Conservation (phyloP, 2,329 filamentous ascomycete species). For the Bipolaris gigantea region DNA sequence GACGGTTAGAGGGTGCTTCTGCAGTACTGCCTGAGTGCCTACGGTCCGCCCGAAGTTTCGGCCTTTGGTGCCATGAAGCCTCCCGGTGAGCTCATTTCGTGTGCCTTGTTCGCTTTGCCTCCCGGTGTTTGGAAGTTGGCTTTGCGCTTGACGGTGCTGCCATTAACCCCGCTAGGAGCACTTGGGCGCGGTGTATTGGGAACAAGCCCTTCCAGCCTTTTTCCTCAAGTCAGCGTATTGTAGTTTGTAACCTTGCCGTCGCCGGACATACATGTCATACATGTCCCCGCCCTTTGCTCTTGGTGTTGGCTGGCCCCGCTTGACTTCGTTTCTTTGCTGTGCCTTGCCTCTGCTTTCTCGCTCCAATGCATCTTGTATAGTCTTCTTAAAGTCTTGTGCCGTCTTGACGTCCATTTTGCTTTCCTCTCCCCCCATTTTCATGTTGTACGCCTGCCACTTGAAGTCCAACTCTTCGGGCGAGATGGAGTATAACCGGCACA, state of each 20-base stretch:
- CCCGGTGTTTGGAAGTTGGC: constrained; percentile 55
- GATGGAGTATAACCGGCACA: constrained; percentile 80
- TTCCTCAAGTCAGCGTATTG: constrained; percentile 9
- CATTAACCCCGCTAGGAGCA: constrained; percentile 46
- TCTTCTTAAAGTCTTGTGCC: constrained; percentile 78
- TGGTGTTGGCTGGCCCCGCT: constrained; percentile 64
- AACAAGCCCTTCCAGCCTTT: constrained; percentile 54
- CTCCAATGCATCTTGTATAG: constrained; percentile 81
- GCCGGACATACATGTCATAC: constrained; percentile 69
- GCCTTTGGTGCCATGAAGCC: constrained; percentile 38
- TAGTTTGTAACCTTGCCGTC: neutral
- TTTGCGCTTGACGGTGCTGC: constrained; percentile 58
- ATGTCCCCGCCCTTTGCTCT: constrained; percentile 64
- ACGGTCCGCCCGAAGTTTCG: constrained; percentile 47
- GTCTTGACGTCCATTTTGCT: constrained; percentile 70
- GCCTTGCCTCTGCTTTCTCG: constrained; percentile 70
- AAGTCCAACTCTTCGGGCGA: constrained; percentile 86
- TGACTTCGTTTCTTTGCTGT: constrained; percentile 62
- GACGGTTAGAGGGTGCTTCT: constrained; percentile 14
- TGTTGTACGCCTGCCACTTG: constrained; percentile 98
- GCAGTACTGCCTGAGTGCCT: constrained; percentile 22
- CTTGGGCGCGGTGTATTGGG: constrained; percentile 49
- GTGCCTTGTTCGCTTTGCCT: constrained; percentile 47
- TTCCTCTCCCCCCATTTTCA: constrained; percentile 87
- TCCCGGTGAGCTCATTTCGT: constrained; percentile 56